These are phyloP conservation scores for Plantago ovata DNA, from an alignment of 257 asterid genomes.

Conservation along the genomic window DNA sequence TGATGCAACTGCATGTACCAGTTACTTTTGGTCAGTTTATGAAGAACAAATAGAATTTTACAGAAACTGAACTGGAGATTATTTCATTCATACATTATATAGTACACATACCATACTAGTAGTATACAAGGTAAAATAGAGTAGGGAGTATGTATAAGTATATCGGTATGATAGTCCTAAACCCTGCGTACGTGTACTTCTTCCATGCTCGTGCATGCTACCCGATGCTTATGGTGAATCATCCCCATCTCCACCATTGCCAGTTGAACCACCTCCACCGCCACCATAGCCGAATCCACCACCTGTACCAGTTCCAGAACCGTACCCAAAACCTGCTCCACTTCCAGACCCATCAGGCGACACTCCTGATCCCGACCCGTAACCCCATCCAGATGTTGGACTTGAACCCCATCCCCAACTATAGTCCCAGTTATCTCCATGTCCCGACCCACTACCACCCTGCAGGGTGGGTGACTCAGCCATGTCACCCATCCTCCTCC, in stretches of 20 bases:
- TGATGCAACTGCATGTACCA: too few species aligned
- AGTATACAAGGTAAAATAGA: not conserved
- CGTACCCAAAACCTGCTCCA: conserved; percentile 41
- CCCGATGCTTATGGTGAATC: conserved; percentile 6
- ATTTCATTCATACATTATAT: conserved; percentile 1
- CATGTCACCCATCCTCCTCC: conserved; percentile 16
- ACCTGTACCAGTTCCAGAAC: conserved; percentile 36
- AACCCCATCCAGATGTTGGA: conserved; percentile 56
- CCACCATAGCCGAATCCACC: conserved; percentile 37
- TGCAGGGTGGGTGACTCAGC: conserved; percentile 27
- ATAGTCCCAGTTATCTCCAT: conserved; percentile 43
- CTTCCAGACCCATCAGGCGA: conserved; percentile 41
- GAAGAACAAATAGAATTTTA: not conserved
- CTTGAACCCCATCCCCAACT: conserved; percentile 55
- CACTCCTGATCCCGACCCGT: conserved; percentile 50
- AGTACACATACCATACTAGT: conserved; percentile 1
- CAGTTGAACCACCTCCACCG: conserved; percentile 39
- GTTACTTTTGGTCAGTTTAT: not conserved
- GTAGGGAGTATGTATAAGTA: not conserved
- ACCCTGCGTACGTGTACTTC: not conserved
- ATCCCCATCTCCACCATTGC: conserved; percentile 29
- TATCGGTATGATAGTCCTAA: not conserved
- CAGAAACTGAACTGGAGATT: not conserved
- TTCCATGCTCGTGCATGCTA: conserved; percentile 22
- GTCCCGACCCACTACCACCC: conserved; percentile 41